These are phyloP conservation scores for Aspergillus udagawae DNA, from an alignment of 2,329 filamentous ascomycete species.

Conservation along the genomic window DNA sequence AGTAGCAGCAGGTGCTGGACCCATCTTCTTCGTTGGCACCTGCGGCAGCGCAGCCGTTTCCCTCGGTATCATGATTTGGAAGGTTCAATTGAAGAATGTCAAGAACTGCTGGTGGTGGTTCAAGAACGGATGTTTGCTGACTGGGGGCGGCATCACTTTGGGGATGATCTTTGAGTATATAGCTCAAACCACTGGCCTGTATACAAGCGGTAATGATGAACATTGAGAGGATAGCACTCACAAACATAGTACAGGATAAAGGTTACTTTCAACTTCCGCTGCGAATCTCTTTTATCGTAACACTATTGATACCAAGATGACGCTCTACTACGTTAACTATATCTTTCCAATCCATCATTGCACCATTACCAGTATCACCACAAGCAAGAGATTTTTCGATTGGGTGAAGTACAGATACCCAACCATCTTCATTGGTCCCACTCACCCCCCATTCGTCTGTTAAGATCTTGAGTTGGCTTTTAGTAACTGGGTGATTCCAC, in stretches of 20 bases:
- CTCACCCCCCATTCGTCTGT: conserved; percentile 68
- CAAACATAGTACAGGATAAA: neutral
- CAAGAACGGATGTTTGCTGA: conserved; percentile 58
- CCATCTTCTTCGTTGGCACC: conserved; percentile 55
- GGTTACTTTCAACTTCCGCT: neutral
- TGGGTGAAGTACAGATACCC: conserved; percentile 70
- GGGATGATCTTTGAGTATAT: conserved; percentile 56
- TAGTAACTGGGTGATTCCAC: conserved; percentile 82
- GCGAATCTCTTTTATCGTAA: neutral
- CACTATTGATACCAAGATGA: conserved; percentile 12
- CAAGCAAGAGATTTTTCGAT: conserved; percentile 77
- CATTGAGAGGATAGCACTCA: neutral
- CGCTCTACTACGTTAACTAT: conserved; percentile 65
- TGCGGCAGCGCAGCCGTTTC: conserved; percentile 55
- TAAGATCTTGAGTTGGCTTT: conserved; percentile 64
- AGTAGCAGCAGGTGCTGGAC: conserved; percentile 51
- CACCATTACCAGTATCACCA: conserved; percentile 76
- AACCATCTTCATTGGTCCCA: conserved; percentile 39
- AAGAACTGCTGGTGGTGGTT: conserved; percentile 64
- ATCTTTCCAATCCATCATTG: conserved; percentile 75
- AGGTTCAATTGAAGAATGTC: conserved; percentile 54
- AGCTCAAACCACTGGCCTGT: conserved; percentile 25
- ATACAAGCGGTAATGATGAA: conserved; percentile 8
- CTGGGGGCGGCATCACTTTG: conserved; percentile 55
- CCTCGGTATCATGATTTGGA: conserved; percentile 57